A percentile compares a stretch with the other conserved stretches of the same genome.
Conservation (phyloP, 345 rosid species). For the Citrus maxima region DNA sequence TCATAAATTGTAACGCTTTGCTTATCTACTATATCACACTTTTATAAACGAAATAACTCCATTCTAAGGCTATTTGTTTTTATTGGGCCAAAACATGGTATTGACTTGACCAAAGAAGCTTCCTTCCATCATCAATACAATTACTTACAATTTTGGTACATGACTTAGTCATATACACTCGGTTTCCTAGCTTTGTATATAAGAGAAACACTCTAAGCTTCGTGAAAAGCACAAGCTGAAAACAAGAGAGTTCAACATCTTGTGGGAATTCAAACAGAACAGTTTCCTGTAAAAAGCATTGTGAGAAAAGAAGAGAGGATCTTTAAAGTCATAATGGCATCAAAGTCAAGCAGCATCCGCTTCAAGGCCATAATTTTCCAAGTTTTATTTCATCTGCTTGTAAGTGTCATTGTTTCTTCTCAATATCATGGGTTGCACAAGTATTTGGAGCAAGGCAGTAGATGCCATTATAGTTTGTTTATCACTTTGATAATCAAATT, state of each 20-base stretch:
- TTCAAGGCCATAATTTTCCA: neutral
- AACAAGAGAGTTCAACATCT: neutral
- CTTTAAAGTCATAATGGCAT: constrained; percentile 2
- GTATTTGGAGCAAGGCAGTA: neutral
- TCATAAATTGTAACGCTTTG: too few species aligned
- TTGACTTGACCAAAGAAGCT: neutral
- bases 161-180: neutral
- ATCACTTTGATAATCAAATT: constrained; percentile 18
- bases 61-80: neutral
- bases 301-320: neutral
- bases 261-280: neutral
- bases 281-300: neutral
- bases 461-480: neutral
- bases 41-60: neutral
- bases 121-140: neutral
- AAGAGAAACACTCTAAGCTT: neutral
- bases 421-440: neutral
- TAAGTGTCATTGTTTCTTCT: neutral
- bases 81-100: neutral
- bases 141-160: neutral
- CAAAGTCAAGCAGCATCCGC: constrained; percentile 13
- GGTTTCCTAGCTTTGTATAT: neutral
- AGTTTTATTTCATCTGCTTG: constrained; percentile 1
- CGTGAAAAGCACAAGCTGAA: neutral
- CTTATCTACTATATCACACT: too few species aligned